These are phyloP conservation scores for Torrubiella hemipterigena DNA, from an alignment of 2,329 filamentous ascomycete species.

Conservation along the genomic window DNA sequence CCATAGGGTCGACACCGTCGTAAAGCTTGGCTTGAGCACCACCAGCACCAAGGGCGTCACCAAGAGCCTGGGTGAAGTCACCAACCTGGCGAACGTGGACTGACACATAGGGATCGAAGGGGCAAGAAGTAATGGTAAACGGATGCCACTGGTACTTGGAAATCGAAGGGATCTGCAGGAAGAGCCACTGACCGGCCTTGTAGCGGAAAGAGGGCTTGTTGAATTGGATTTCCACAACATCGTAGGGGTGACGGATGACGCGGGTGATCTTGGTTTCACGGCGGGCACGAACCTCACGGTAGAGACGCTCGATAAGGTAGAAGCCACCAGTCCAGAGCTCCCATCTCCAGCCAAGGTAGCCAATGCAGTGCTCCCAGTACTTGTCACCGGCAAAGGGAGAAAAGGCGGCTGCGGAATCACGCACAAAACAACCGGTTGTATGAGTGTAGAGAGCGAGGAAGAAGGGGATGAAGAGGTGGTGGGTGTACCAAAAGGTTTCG, in stretches of 20 bases:
- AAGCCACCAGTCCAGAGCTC: conserved; percentile 77
- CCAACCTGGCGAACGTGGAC: conserved; percentile 93
- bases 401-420: conserved; percentile 57
- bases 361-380: conserved; percentile 90
- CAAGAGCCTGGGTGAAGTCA: conserved; percentile 90
- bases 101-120: conserved; percentile 87
- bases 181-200: conserved; percentile 97
- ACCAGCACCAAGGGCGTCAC: conserved; percentile 88
- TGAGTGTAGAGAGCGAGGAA: conserved; percentile 90
- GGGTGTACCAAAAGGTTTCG: conserved; percentile 98
- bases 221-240: conserved; percentile 96
- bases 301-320: conserved; percentile 80
- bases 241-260: conserved; percentile 91
- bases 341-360: conserved; percentile 96
- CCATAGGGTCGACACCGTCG: conserved; percentile 79
- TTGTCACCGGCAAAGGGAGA: conserved; percentile 73
- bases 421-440: conserved; percentile 90
- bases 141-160: conserved; percentile 94
- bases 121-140: conserved; percentile 97
- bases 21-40: conserved; percentile 79
- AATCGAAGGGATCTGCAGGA: conserved; percentile 83
- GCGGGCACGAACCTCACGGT: conserved; percentile 77
- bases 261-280: conserved; percentile 82
- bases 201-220: conserved; percentile 93
- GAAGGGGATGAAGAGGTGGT: conserved; percentile 97